These are phyloP conservation scores for Clarireedia hainanense DNA, from an alignment of 2,329 filamentous ascomycete genomes.

Conservation along the genomic window DNA sequence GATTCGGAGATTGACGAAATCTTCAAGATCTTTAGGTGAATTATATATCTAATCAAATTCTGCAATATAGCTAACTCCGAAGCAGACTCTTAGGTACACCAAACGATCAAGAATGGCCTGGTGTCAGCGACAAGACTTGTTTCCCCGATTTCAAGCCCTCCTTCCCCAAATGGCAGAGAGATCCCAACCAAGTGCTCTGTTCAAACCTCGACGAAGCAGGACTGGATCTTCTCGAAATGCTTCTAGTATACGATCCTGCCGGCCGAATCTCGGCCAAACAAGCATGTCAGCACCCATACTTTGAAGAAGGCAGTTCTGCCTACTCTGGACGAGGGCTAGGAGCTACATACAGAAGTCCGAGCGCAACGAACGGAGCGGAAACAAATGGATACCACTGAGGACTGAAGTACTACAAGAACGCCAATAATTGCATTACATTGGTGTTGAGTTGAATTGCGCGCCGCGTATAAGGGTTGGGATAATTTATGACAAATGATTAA, in stretches of 20 bases:
- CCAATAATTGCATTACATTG: constrained; percentile 7
- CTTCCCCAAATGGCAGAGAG: constrained; percentile 84
- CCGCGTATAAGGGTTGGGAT: neutral
- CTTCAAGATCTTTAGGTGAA: constrained; percentile 86
- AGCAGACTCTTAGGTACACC: constrained; percentile 68
- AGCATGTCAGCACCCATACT: constrained; percentile 78
- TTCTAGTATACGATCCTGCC: constrained; percentile 83
- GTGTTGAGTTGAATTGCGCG: neutral
- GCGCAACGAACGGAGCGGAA: constrained; percentile 9
- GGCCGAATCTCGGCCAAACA: constrained; percentile 85
- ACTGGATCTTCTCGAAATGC: constrained; percentile 57
- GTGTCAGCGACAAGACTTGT: constrained; percentile 61
- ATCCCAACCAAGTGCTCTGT: constrained; percentile 58
- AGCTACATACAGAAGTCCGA: constrained; percentile 20
- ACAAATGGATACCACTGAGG: constrained; percentile 26
- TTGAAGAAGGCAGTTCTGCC: constrained; percentile 37
- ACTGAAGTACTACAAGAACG: constrained; percentile 1
- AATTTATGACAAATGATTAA: constrained; percentile 6
- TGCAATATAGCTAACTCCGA: constrained; percentile 29
- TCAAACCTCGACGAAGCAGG: constrained; percentile 65
- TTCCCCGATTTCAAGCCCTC: constrained; percentile 90
- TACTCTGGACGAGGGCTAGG: constrained; percentile 29
- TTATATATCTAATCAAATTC: neutral
- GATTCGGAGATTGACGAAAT: constrained; percentile 93
- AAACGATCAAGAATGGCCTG: constrained; percentile 74